A percentile compares a stretch with the other conserved stretches of the same genome.
These are phyloP conservation scores for Myriosclerotinia duriaeana DNA, from an alignment of 2,329 filamentous ascomycete species.

Conservation along the genomic window DNA sequence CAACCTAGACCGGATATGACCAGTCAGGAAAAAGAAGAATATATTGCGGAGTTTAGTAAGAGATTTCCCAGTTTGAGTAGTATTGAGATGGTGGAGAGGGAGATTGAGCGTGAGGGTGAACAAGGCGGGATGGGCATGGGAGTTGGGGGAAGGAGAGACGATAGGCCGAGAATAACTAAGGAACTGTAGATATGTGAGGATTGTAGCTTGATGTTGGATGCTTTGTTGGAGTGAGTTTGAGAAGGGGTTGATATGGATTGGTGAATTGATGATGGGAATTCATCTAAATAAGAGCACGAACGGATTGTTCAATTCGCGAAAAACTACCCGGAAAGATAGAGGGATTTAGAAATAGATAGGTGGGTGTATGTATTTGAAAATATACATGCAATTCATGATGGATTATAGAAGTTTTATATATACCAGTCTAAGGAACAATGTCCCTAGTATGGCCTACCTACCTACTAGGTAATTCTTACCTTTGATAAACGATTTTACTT, in stretches of 20 bases:
- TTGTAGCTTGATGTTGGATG: background rate
- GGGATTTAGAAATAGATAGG: background rate
- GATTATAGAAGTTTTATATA: no score
- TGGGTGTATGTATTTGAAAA: no score
- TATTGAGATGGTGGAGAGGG: conserved; percentile 61
- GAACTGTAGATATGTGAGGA: conserved; percentile 9
- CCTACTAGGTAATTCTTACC: no score
- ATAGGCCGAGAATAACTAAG: conserved; percentile 16
- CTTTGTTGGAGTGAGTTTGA: background rate
- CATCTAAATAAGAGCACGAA: background rate
- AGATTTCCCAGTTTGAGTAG: conserved; percentile 81
- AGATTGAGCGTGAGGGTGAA: conserved; percentile 28
- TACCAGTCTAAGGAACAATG: no score
- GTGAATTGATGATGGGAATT: background rate
- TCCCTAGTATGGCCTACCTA: no score
- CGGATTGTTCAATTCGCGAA: background rate
- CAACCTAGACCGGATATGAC: conserved; percentile 56
- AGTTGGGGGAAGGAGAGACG: conserved; percentile 11
- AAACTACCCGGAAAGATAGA: background rate
- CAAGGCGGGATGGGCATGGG: conserved; percentile 5
- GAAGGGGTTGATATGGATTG: background rate
- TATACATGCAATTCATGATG: no score
- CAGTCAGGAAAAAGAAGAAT: conserved; percentile 61
- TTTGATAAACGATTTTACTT: no score
- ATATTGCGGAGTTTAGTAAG: conserved; percentile 71